Conservation (phyloP, 805 yeast species). For the Danielia reshetovae region DNA sequence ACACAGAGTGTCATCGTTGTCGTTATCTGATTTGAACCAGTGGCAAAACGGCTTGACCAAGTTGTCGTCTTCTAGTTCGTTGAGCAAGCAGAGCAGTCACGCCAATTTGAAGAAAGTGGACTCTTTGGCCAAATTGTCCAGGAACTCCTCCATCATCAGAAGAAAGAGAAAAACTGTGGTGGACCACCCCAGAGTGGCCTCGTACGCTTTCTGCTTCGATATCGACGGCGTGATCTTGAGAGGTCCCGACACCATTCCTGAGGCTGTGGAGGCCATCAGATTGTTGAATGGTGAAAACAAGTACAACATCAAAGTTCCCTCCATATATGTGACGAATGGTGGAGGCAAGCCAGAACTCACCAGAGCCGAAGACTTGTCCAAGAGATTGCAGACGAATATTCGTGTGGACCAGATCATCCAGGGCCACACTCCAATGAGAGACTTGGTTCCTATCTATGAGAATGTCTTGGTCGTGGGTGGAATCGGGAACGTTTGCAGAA, state of each 20-base stretch:
- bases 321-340: slow-evolving; percentile 80
- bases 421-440: slow-evolving; percentile 93
- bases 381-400: slow-evolving; percentile 56
- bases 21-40: slow-evolving; percentile 61
- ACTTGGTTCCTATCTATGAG: slow-evolving; percentile 60
- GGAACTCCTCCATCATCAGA: slow-evolving; percentile 43
- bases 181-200: slow-evolving; percentile 70
- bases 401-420: slow-evolving; percentile 80
- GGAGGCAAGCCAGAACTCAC: slow-evolving; percentile 82
- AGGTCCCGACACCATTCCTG: slow-evolving; percentile 81
- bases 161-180: slow-evolving; percentile 50
- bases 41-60: slow-evolving; percentile 52
- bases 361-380: slow-evolving; percentile 67
- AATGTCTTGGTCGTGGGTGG: slow-evolving; percentile 89
- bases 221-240: slow-evolving; percentile 87
- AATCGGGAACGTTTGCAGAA: slow-evolving; percentile 76
- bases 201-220: slow-evolving; percentile 88
- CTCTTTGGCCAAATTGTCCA: slow-evolving; percentile 41
- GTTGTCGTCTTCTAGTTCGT: slow-evolving; percentile 33
- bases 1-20: slow-evolving; percentile 61
- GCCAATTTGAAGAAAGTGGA: slow-evolving; percentile 41
- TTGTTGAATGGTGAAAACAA: slow-evolving; percentile 74
- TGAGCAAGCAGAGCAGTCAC: slow-evolving; percentile 29
- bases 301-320: slow-evolving; percentile 73
- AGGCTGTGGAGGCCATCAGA: slow-evolving; percentile 69